Conservation (phyloP, 192 early-diverging fungal species). For the Coemansia sp. region DNA sequence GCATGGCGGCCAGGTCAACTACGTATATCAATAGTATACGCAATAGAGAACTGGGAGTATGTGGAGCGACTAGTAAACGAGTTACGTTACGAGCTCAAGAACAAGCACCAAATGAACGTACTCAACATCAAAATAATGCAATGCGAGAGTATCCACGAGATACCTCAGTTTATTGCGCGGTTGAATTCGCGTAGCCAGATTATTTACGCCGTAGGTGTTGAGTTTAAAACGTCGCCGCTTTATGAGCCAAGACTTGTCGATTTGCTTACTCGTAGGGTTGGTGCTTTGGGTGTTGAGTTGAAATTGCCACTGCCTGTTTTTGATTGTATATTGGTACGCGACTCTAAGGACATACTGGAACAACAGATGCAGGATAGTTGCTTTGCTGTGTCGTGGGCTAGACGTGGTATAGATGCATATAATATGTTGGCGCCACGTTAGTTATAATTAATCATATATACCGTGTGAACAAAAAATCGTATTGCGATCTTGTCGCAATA, state of each 20-base stretch:
- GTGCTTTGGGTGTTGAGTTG: background rate
- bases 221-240: conserved; percentile 15
- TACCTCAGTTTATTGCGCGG: conserved; percentile 29
- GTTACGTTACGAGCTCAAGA: conserved; percentile 44
- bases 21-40: conserved; percentile 34
- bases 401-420: conserved; percentile 39
- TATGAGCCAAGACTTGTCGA: conserved; percentile 35
- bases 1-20: conserved; percentile 17
- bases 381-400: conserved; percentile 38
- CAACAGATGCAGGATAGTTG: background rate
- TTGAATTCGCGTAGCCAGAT: conserved; percentile 38
- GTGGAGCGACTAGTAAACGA: conserved; percentile 43
- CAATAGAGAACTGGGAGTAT: conserved; percentile 41
- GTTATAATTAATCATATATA: background rate
- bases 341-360: conserved; percentile 14
- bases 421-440: conserved; percentile 10
- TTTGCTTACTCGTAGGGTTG: conserved; percentile 20
- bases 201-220: conserved; percentile 47
- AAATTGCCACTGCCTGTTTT: conserved; percentile 29
- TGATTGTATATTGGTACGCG: conserved; percentile 47
- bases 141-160: conserved; percentile 41
- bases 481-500: background rate
- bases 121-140: conserved; percentile 43
- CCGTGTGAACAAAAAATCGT: background rate
- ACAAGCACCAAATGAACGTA: conserved; percentile 31